A percentile compares a stretch with the other conserved stretches of the same genome.
Conservation (phyloP, 768 basidiomycete genomes). For the Tricholoma saponaceum region DNA sequence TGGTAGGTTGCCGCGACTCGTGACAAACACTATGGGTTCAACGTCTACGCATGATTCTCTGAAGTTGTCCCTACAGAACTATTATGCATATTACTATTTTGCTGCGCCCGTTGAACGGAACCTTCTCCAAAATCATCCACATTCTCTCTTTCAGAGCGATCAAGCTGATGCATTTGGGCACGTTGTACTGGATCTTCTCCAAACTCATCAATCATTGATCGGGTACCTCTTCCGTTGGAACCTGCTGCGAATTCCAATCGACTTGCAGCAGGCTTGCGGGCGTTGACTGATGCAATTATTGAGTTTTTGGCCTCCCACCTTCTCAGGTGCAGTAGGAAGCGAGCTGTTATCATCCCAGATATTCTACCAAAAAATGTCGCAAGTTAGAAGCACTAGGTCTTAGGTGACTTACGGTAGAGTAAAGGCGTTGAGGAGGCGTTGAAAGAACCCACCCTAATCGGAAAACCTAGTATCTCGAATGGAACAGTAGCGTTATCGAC, state of each 20-base stretch:
- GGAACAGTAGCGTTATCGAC: not conserved
- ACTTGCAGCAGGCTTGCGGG: not conserved
- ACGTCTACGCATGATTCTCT: not conserved
- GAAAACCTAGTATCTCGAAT: not conserved
- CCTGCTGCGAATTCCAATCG: slow-evolving; percentile 3
- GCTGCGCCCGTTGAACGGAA: not conserved
- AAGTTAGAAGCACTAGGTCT: not conserved
- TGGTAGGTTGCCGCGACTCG: no score
- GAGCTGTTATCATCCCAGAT: slow-evolving; percentile 13
- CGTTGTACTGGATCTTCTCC: not conserved
- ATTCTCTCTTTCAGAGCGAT: not conserved
- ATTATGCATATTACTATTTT: not conserved
- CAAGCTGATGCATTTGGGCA: not conserved
- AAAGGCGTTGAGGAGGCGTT: not conserved
- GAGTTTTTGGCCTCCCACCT: slow-evolving; percentile 11
- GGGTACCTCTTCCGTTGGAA: not conserved
- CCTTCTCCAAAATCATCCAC: not conserved
- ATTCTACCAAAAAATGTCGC: slow-evolving; percentile 1
- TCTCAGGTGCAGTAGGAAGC: slow-evolving; percentile 14
- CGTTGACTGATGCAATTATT: not conserved
- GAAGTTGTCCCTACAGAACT: not conserved
- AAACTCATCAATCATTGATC: not conserved
- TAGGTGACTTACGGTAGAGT: slow-evolving; percentile 1
- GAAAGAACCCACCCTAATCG: not conserved
- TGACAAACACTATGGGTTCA: no score